Conservation (phyloP, 441 rosid species). For the Jatropha podagrica region DNA sequence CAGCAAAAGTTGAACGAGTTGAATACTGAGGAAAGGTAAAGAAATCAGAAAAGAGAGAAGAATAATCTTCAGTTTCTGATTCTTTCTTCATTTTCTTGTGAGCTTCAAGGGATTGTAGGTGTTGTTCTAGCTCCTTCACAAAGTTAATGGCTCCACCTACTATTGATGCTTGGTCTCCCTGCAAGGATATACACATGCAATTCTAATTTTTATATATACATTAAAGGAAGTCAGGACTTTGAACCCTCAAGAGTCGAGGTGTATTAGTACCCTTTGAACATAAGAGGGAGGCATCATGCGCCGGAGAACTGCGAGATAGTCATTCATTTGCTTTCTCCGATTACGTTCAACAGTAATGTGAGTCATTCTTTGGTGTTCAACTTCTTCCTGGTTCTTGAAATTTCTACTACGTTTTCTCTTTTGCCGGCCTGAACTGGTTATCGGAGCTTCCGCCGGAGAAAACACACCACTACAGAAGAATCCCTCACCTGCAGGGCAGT, state of each 20-base stretch:
- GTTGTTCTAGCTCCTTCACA: slow-evolving; percentile 59
- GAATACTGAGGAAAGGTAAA: slow-evolving; percentile 57
- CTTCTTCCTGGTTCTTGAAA: slow-evolving; percentile 41
- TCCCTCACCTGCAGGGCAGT: slow-evolving; percentile 2
- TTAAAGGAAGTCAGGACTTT: too few relatives aligned
- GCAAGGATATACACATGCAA: neutral
- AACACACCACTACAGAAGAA: slow-evolving; percentile 7
- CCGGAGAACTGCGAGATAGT: slow-evolving; percentile 48
- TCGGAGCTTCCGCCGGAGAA: slow-evolving; percentile 13
- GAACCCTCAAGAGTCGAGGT: too few relatives aligned
- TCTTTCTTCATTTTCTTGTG: slow-evolving; percentile 22
- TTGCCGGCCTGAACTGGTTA: slow-evolving; percentile 22
- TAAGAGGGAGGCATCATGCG: slow-evolving; percentile 54
- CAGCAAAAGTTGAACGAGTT: slow-evolving; percentile 15
- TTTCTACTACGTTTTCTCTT: slow-evolving; percentile 41
- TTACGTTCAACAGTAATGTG: slow-evolving; percentile 68
- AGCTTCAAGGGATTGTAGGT: slow-evolving; percentile 44
- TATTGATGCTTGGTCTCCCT: slow-evolving; percentile 76
- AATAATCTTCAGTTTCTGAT: slow-evolving; percentile 11
- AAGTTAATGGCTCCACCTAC: slow-evolving; percentile 65
- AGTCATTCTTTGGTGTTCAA: slow-evolving; percentile 55
- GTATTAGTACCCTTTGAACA: slow-evolving; percentile 45
- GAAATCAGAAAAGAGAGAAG: slow-evolving; percentile 42
- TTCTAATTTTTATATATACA: too few relatives aligned
- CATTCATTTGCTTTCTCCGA: slow-evolving; percentile 65